Evolutionary conservation across 192 early-diverging fungal genomes (phyloP).

Genomic region (Linnemannia exigua): DNA sequence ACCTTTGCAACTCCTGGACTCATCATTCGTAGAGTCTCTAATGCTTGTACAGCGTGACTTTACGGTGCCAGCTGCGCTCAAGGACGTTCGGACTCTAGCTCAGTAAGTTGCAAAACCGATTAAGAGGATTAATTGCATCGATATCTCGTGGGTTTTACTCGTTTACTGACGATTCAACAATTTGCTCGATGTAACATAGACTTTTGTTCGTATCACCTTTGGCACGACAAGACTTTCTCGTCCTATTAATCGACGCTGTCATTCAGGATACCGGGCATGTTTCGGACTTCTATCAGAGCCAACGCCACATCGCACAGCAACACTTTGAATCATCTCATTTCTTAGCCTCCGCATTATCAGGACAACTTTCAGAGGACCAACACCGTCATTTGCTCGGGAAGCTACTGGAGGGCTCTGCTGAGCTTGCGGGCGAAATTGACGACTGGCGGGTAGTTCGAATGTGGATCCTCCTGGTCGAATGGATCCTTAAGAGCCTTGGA

Average conservation of each 20-base stretch:
- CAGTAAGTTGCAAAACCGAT: background rate
- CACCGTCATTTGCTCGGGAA: background rate
- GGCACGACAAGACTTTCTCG: slow-evolving; percentile 11
- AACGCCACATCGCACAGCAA: background rate
- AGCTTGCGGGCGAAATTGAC: slow-evolving; percentile 25
- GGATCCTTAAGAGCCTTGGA: background rate
- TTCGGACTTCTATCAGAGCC: slow-evolving; percentile 12
- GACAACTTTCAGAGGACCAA: background rate
- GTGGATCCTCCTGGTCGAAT: slow-evolving; percentile 10
- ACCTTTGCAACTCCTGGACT: background rate
- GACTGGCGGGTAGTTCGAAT: slow-evolving; percentile 41
- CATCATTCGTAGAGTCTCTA: slow-evolving; percentile 11
- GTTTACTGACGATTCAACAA: background rate
- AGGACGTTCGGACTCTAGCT: background rate
- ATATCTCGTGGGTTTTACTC: background rate
- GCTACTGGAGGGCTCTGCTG: slow-evolving; percentile 25
- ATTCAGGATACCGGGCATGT: slow-evolving; percentile 6
- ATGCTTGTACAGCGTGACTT: background rate
- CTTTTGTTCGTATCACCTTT: slow-evolving; percentile 7
- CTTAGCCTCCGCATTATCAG: background rate
- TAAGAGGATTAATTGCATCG: background rate
- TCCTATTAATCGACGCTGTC: slow-evolving; percentile 16
- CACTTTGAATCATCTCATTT: slow-evolving; percentile 15
- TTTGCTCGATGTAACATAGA: background rate
- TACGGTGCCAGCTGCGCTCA: background rate